Evolutionary conservation across 75 land plant genomes (phyloP), one percentile per base, ranked within the genome.

Genomic region (Pinus albicaulis): DNA sequence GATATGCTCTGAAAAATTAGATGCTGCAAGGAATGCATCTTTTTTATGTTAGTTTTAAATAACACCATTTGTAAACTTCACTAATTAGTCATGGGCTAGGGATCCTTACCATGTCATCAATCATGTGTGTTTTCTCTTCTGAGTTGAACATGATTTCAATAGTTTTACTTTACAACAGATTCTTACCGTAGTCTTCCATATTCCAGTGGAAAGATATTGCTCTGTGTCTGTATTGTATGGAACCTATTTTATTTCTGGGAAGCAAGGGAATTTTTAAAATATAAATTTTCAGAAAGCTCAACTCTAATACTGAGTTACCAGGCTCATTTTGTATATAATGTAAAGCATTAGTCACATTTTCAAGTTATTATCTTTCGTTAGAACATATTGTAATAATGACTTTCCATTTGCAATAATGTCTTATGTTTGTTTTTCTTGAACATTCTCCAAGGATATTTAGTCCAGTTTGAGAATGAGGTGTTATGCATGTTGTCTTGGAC

Each of bases 131-230:
- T 17, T 68, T 7, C 44, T n/a, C 12, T 48, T 44, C 48, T 10
- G 11, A 48, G 53, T 48, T 68, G 71, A 44, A 19, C 22, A n/a
- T 41, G 17, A 41, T 19, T 38, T 20, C 4, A 41, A 3, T 7
- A 14, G 11, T 68, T 68, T 64, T 68, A 68, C 17, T 41, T 25
- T n/a, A 41, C 71, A 8, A 68, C 12, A 3, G 23, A 3, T 15
- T 36, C 20, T 68, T 68, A n/a, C 71, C 14, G 11, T 10, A 38
- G 53, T 68, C 71, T 20, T 31, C 68, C 11, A 44, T 68, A 19
- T 68, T 68, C 71, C n/a, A 13, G 71, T 68, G 71, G 71, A 68
- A 14, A 64, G 34, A 68, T 41, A 38, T 41, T 48, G 53, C 22
- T 20, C 10, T 41, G 36, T 68, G 6, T 11, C 26, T 38, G 23